Evolutionary conservation across 345 rosid genomes (phyloP).

Genomic region (Viola odorata): DNA sequence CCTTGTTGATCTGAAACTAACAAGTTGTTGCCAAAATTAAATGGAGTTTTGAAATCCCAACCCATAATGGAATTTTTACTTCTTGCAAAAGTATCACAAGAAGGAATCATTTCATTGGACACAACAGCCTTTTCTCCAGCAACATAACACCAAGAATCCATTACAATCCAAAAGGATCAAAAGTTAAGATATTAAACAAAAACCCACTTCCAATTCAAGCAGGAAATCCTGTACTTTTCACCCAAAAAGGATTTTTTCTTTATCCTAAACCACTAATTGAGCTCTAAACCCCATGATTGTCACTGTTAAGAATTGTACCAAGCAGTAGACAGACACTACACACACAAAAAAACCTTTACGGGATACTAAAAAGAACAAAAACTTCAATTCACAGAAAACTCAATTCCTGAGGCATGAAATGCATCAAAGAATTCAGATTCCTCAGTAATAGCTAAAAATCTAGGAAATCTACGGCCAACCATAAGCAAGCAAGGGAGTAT

Average conservation of each 20-base stretch:
- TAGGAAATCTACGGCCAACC: not conserved
- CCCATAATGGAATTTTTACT: slow-evolving; percentile 23
- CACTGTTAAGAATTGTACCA: slow-evolving; percentile 9
- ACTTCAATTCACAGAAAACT: slow-evolving; percentile 11
- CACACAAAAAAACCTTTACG: slow-evolving; percentile 7
- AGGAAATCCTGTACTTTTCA: not conserved
- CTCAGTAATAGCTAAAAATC: slow-evolving; percentile 5
- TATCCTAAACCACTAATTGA: slow-evolving; percentile 5
- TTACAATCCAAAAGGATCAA: slow-evolving; percentile 12
- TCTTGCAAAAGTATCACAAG: slow-evolving; percentile 28
- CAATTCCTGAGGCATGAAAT: slow-evolving; percentile 12
- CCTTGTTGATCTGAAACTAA: slow-evolving; percentile 25
- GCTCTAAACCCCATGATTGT: not conserved
- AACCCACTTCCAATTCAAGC: slow-evolving; percentile 13
- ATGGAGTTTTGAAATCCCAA: slow-evolving; percentile 31
- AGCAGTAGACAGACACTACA: not conserved
- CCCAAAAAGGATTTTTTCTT: not conserved
- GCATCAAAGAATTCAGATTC: slow-evolving; percentile 8
- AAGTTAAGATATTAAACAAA: slow-evolving; percentile 3
- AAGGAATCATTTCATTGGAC: slow-evolving; percentile 25
- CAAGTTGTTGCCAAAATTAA: slow-evolving; percentile 22
- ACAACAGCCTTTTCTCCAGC: slow-evolving; percentile 31
- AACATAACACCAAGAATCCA: slow-evolving; percentile 51
- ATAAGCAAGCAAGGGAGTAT: not conserved
- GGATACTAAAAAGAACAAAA: slow-evolving; percentile 9